Conservation (phyloP, 495 filamentous ascomycete species). For the Glarea lozoyensis region DNA sequence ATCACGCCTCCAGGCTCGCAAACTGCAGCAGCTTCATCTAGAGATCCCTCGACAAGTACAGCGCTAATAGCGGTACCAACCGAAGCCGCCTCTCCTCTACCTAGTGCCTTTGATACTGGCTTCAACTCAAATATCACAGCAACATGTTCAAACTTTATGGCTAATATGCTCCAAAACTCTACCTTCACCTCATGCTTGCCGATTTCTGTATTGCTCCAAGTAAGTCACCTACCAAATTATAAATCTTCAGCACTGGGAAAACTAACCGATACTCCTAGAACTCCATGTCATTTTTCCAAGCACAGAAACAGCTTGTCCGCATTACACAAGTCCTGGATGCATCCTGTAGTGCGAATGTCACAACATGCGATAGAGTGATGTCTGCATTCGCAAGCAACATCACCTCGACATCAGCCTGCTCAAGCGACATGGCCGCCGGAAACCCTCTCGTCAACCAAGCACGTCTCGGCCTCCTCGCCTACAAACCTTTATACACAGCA, state of each 20-base stretch:
- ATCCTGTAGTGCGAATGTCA: constrained; percentile 55
- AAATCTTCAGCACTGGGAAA: background rate
- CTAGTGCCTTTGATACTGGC: constrained; percentile 62
- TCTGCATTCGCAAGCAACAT: constrained; percentile 48
- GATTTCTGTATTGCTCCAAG: constrained; percentile 63
- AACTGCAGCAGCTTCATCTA: constrained; percentile 1
- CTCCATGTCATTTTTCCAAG: constrained; percentile 70
- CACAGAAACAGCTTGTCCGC: constrained; percentile 49
- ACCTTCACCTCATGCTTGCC: constrained; percentile 64
- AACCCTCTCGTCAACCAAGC: constrained; percentile 66
- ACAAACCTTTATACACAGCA: constrained; percentile 67
- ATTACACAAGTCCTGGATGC: constrained; percentile 64
- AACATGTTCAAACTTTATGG: constrained; percentile 60
- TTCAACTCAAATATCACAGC: constrained; percentile 61
- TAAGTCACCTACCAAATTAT: constrained; percentile 20
- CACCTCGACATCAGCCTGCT: constrained; percentile 52
- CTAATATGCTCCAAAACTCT: constrained; percentile 49
- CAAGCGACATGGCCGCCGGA: constrained; percentile 50
- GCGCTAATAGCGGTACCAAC: constrained; percentile 17
- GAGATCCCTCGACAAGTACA: background rate
- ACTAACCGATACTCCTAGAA: constrained; percentile 29
- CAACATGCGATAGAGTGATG: constrained; percentile 52
- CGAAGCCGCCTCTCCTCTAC: constrained; percentile 37
- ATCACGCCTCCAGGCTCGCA: too few species aligned
- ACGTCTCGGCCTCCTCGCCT: constrained; percentile 63